A percentile compares a stretch with the other conserved stretches of the same genome.
Conservation (phyloP, 1,284 basidiomycete species). For the Sphagnurus paluster region DNA sequence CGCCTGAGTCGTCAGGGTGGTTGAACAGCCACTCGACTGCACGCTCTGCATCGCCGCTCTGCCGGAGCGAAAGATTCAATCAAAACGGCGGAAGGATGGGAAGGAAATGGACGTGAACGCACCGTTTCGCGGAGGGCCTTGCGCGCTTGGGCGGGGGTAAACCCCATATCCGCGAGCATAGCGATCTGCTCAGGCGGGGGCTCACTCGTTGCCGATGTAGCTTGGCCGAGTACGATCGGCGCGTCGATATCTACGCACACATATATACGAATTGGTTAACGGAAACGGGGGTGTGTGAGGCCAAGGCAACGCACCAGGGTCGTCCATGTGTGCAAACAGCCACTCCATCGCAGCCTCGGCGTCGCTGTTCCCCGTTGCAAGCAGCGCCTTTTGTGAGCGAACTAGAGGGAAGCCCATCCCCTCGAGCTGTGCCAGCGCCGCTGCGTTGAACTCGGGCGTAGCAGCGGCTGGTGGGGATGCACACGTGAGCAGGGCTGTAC, state of each 20-base stretch:
- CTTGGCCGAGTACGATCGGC: slow-evolving; percentile 54
- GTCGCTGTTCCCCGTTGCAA: slow-evolving; percentile 83
- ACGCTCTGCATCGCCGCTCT: slow-evolving; percentile 80
- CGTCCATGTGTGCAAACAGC: slow-evolving; percentile 96
- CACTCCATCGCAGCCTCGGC: slow-evolving; percentile 92
- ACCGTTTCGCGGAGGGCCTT: slow-evolving; percentile 90
- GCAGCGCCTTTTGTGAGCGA: slow-evolving; percentile 85
- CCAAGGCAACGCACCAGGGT: slow-evolving; percentile 62
- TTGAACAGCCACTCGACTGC: slow-evolving; percentile 98
- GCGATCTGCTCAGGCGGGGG: slow-evolving; percentile 68
- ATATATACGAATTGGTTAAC: slow-evolving; percentile 1
- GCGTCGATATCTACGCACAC: slow-evolving; percentile 74
- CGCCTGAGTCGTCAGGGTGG: slow-evolving; percentile 86
- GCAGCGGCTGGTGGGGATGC: slow-evolving; percentile 35
- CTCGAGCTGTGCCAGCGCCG: slow-evolving; percentile 73
- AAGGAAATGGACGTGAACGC: no score
- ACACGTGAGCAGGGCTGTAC: no score
- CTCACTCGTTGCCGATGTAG: slow-evolving; percentile 43
- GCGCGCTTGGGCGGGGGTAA: slow-evolving; percentile 78
- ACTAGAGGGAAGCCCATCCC: slow-evolving; percentile 87
- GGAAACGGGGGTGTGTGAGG: background rate
- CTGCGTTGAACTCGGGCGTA: slow-evolving; percentile 69
- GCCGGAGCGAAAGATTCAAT: background rate
- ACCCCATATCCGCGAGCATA: slow-evolving; percentile 92
- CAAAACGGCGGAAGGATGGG: slow-evolving; percentile 3